Percentiles rank a stretch among this genome's conserved stretches.
Evolutionary conservation across 2,329 filamentous ascomycete species (phyloP).

Genomic region (Aureobasidium leucospermi): DNA sequence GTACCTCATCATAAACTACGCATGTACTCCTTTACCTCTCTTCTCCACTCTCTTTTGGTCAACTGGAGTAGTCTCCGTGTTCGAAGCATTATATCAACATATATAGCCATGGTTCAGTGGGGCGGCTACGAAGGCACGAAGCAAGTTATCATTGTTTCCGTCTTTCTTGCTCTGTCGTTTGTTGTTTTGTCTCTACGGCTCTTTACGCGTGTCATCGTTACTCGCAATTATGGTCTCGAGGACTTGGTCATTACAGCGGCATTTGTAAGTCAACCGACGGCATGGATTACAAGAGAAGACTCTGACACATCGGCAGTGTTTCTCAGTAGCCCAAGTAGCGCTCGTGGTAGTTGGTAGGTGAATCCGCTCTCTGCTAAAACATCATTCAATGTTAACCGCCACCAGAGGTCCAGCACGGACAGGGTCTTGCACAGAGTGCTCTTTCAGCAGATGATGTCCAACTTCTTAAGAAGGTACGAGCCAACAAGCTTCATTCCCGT

Average conservation of each 20-base stretch:
- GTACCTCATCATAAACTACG: neutral
- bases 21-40: neutral
- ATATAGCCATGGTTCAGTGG: neutral
- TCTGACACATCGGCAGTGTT: neutral
- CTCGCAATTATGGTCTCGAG: constrained; percentile 14
- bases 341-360: neutral
- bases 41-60: neutral
- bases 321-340: neutral
- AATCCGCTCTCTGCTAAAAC: no score
- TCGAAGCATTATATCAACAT: neutral
- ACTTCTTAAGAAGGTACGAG: neutral
- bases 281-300: neutral
- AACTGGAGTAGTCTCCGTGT: neutral
- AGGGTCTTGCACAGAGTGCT: neutral
- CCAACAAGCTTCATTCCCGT: no score
- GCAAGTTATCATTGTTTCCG: constrained; percentile 5
- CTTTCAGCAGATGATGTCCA: neutral
- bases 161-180: constrained; percentile 9
- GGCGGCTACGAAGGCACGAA: neutral
- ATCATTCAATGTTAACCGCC: neutral
- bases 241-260: constrained; percentile 14
- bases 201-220: constrained; percentile 12
- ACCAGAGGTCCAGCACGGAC: neutral
- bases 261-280: neutral
- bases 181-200: constrained; percentile 13